phyloP scores from a whole-genome alignment of 2,329 filamentous ascomycete genomes.

The Claviceps arundinis region DNA sequence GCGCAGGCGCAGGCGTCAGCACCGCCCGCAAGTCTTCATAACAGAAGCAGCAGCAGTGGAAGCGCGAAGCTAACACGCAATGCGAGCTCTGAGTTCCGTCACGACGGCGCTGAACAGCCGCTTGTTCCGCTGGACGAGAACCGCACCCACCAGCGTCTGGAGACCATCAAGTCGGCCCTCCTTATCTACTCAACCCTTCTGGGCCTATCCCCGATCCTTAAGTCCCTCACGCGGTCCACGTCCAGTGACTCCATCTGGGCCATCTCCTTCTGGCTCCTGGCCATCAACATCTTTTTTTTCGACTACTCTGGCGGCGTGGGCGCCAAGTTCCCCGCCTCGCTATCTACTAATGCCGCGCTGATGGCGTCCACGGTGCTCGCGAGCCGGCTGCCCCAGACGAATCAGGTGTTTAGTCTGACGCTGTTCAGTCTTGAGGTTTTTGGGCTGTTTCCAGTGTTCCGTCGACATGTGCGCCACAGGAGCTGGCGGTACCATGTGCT shows the following conservation, averaged over 20 bases:
- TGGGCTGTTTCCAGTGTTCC: conserved; percentile 91
- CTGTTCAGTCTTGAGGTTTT: conserved; percentile 97
- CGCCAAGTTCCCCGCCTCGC: conserved; percentile 52
- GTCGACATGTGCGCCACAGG: conserved; percentile 71
- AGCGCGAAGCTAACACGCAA: conserved; percentile 12
- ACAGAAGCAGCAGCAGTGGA: neutral
- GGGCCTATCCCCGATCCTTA: conserved; percentile 86
- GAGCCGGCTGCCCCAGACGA: conserved; percentile 75
- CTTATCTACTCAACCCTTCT: conserved; percentile 88
- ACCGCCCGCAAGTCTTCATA: conserved; percentile 35
- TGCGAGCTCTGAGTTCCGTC: conserved; percentile 18
- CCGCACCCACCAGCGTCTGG: conserved; percentile 42
- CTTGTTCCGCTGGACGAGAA: conserved; percentile 21
- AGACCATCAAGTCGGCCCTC: conserved; percentile 81
- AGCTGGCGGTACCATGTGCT: conserved; percentile 70
- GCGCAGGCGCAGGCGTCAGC: conserved; percentile 14
- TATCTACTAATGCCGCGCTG: conserved; percentile 89
- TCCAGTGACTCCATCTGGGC: conserved; percentile 95
- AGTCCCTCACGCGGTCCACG: conserved; percentile 87
- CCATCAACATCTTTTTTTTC: conserved; percentile 96
- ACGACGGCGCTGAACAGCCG: conserved; percentile 6
- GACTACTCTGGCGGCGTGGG: conserved; percentile 70
- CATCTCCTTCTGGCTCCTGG: conserved; percentile 81
- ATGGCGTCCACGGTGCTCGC: conserved; percentile 95
- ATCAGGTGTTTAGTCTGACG: conserved; percentile 87